Conservation (phyloP, 2,329 filamentous ascomycete species). For the Fusarium brevicatenulatum region DNA sequence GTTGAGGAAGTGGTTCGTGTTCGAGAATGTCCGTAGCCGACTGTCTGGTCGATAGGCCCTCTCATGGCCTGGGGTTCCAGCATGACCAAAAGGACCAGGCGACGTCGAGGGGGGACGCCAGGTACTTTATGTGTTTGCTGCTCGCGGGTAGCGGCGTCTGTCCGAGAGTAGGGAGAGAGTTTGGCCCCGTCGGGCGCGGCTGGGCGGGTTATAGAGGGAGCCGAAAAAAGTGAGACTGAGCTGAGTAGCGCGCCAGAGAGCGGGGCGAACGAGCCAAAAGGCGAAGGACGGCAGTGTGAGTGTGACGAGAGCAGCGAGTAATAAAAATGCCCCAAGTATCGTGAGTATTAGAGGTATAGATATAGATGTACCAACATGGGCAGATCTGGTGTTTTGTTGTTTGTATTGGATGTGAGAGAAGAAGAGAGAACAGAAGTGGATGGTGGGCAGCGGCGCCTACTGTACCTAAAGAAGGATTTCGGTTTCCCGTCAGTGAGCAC, state of each 20-base stretch:
- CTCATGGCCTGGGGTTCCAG: slow-evolving; percentile 48
- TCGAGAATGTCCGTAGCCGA: slow-evolving; percentile 63
- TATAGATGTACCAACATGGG: slow-evolving; percentile 1
- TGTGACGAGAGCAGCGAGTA: slow-evolving; percentile 18
- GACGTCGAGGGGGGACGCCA: slow-evolving; percentile 27
- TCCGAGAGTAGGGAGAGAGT: slow-evolving; percentile 39
- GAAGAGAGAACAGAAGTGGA: slow-evolving; percentile 15
- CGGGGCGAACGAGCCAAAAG: slow-evolving; percentile 29
- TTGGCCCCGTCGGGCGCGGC: slow-evolving; percentile 38
- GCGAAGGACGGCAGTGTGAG: slow-evolving; percentile 4
- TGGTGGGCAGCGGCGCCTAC: slow-evolving; percentile 42
- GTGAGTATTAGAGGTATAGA: slow-evolving; percentile 3
- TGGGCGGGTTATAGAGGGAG: slow-evolving; percentile 41
- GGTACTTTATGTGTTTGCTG: slow-evolving; percentile 38
- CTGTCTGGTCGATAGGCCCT: slow-evolving; percentile 49
- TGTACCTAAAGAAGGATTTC: slow-evolving; percentile 41
- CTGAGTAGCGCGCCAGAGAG: slow-evolving; percentile 39
- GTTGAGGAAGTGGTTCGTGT: slow-evolving; percentile 67
- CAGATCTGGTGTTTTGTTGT: slow-evolving; percentile 15
- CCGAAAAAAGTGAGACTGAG: slow-evolving; percentile 45
- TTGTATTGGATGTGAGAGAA: slow-evolving; percentile 29
- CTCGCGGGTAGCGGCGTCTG: slow-evolving; percentile 39
- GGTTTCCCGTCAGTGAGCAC: slow-evolving; percentile 6
- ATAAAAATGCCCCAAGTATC: neutral
- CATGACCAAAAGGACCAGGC: slow-evolving; percentile 38